Evolutionary conservation across 164 flowering plant species (phyloP).

Genomic region (Annona squamosa): DNA sequence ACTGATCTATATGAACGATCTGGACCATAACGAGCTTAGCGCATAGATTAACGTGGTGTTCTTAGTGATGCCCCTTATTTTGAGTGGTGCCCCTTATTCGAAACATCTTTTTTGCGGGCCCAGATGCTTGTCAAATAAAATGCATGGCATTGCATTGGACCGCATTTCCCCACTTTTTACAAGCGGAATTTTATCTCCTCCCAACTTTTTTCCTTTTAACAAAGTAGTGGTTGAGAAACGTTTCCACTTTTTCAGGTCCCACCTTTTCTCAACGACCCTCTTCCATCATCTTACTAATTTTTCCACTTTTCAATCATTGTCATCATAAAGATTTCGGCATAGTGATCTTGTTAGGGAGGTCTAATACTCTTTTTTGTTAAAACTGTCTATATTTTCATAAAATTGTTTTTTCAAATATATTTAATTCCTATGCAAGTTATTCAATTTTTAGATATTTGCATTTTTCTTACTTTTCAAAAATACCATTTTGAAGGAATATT

Average conservation of each 20-base stretch:
- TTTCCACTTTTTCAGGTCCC: not conserved
- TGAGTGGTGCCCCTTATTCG: not conserved
- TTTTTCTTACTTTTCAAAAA: no score
- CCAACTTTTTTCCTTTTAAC: not conserved
- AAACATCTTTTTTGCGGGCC: not conserved
- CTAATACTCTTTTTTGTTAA: no score
- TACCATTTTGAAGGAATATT: no score
- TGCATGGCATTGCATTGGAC: not conserved
- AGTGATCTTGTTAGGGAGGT: no score
- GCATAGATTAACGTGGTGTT: not conserved
- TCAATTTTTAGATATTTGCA: no score
- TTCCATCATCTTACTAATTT: not conserved
- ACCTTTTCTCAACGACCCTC: not conserved
- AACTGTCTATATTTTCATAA: no score
- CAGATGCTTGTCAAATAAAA: not conserved
- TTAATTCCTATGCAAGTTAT: no score
- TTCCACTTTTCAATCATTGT: not conserved
- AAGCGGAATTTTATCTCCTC: not conserved
- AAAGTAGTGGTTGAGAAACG: conserved; percentile 10
- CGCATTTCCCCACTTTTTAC: not conserved
- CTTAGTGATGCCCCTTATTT: not conserved
- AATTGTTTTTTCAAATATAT: no score
- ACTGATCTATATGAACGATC: no score
- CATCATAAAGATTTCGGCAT: not conserved
- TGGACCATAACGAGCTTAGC: no score